Evolutionary conservation across 306 rosid genomes (phyloP).

Genomic region (Inga oerstediana): DNA sequence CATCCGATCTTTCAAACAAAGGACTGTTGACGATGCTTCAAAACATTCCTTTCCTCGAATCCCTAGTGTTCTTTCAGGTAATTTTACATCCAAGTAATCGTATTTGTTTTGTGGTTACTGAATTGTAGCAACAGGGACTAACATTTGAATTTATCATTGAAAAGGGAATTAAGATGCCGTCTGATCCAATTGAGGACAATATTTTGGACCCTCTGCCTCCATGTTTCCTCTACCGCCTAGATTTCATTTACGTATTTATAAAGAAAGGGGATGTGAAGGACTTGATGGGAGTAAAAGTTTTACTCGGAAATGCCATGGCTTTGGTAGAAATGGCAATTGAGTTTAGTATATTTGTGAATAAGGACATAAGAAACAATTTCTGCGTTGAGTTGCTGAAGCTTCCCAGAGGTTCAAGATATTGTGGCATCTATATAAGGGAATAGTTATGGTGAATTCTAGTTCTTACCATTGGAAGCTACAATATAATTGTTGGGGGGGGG

Average conservation of each 20-base stretch:
- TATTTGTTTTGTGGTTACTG: not conserved
- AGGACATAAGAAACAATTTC: not conserved
- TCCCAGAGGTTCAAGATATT: not conserved
- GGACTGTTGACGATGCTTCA: too few relatives aligned
- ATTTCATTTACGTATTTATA: too few relatives aligned
- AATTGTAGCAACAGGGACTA: not conserved
- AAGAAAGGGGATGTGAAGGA: too few relatives aligned
- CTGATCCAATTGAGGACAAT: not conserved
- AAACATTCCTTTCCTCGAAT: too few relatives aligned
- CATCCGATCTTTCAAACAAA: too few relatives aligned
- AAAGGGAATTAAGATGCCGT: not conserved
- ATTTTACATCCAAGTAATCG: too few relatives aligned
- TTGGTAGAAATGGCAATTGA: not conserved
- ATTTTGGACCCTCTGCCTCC: not conserved
- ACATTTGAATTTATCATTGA: not conserved
- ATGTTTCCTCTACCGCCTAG: not conserved
- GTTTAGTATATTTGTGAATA: not conserved
- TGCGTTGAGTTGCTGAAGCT: not conserved
- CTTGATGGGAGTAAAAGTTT: too few relatives aligned
- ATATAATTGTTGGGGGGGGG: too few relatives aligned
- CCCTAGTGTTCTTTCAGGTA: too few relatives aligned
- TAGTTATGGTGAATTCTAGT: not conserved
- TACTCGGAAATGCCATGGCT: not conserved
- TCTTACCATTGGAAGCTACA: not conserved
- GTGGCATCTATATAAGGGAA: not conserved